These are phyloP conservation scores for Talaromyces sp. DNA, from an alignment of 2,329 filamentous ascomycete genomes.

Conservation along the genomic window DNA sequence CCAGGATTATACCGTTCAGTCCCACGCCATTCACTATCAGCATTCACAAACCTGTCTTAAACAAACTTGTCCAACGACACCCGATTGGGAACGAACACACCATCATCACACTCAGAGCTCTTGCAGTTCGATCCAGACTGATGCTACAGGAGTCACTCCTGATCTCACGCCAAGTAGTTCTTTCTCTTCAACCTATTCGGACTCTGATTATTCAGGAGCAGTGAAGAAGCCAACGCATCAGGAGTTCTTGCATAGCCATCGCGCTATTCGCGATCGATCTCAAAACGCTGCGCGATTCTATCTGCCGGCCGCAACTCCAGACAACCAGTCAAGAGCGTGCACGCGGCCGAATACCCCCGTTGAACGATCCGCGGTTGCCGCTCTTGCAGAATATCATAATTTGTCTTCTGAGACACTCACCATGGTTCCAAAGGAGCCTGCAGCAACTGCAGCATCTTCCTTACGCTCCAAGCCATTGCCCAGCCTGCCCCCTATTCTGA, in stretches of 20 bases:
- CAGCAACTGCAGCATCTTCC: constrained; percentile 24
- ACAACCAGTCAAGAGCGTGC: constrained; percentile 17
- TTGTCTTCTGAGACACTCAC: constrained; percentile 26
- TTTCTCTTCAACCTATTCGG: constrained; percentile 34
- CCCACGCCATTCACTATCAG: neutral
- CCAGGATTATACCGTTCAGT: neutral
- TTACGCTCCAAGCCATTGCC: constrained; percentile 30
- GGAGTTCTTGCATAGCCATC: constrained; percentile 22
- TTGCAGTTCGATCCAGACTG: constrained; percentile 31
- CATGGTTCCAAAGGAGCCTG: constrained; percentile 26
- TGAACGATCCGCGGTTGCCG: constrained; percentile 19
- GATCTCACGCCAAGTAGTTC: constrained; percentile 37
- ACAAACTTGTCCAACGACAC: neutral
- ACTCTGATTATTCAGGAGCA: constrained; percentile 25
- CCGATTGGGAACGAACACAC: constrained; percentile 11
- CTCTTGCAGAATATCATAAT: constrained; percentile 20
- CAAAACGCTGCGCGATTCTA: constrained; percentile 22
- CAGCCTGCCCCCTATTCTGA: constrained; percentile 26
- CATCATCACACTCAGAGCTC: constrained; percentile 30
- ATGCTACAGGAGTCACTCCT: constrained; percentile 24
- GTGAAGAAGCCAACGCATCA: constrained; percentile 27
- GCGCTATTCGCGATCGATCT: constrained; percentile 15
- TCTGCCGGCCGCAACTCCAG: constrained; percentile 19
- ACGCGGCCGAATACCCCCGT: constrained; percentile 21
- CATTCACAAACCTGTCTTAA: neutral